A percentile compares a stretch with the other conserved stretches of the same genome.
phyloP scores from a whole-genome alignment of 2,329 filamentous ascomycete genomes.

The Apiospora phragmitis region DNA sequence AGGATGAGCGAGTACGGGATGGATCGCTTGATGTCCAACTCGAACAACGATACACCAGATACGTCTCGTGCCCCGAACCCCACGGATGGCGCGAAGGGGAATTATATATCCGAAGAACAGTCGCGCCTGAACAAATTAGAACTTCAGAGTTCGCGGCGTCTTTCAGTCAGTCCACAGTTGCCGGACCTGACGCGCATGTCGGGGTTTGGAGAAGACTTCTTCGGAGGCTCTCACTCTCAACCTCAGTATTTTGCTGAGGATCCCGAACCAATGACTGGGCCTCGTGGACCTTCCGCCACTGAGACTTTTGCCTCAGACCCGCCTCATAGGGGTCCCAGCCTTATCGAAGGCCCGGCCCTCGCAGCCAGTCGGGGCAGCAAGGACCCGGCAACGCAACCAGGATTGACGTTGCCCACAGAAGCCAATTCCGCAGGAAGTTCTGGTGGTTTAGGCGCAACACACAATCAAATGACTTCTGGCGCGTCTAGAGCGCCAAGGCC shows the following conservation, averaged over 20 bases:
- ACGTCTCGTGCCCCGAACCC: background rate
- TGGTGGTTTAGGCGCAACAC: background rate
- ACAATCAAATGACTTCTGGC: background rate
- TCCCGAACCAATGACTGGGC: background rate
- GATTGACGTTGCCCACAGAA: background rate
- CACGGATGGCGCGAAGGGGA: background rate
- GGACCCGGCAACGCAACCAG: background rate
- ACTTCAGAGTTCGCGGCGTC: conserved; percentile 24
- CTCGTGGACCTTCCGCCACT: background rate
- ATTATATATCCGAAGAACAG: background rate
- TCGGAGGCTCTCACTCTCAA: conserved; percentile 29
- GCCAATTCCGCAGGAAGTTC: background rate
- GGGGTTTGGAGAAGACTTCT: conserved; percentile 60
- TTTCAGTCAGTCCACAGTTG: conserved; percentile 54
- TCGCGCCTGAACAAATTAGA: background rate
- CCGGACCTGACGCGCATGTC: conserved; percentile 61
- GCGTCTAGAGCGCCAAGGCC: conserved; percentile 16
- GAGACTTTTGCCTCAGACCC: background rate
- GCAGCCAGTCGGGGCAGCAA: conserved; percentile 16
- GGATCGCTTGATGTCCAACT: conserved; percentile 37
- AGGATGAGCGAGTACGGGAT: conserved; percentile 60
- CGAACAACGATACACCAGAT: conserved; percentile 11
- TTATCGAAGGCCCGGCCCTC: conserved; percentile 19
- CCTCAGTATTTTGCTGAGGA: conserved; percentile 1
- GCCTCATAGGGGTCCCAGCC: conserved; percentile 15